A percentile compares a stretch with the other conserved stretches of the same genome.
phyloP scores from a whole-genome alignment of 2,329 filamentous ascomycete genomes.

The Stagonosporopsis tanaceti region DNA sequence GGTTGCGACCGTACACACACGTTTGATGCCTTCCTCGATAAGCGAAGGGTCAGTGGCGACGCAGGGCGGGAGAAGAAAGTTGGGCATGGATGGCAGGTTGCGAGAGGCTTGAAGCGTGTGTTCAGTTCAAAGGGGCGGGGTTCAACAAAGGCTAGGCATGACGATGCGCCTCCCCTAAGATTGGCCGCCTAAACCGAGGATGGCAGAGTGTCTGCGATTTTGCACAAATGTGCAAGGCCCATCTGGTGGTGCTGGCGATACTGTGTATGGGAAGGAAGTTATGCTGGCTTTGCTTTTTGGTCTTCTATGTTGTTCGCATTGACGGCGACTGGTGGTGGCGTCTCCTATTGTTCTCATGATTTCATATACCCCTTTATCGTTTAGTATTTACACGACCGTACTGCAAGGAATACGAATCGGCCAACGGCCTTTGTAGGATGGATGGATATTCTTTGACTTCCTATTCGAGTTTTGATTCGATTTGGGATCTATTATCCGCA shows the following conservation, averaged over 20 bases:
- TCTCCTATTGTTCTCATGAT: neutral
- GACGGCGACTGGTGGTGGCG: neutral
- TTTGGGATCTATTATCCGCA: neutral
- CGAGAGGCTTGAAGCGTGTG: constrained; percentile 15
- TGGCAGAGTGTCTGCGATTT: neutral
- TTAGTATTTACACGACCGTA: neutral
- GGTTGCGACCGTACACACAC: constrained; percentile 23
- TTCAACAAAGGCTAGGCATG: constrained; percentile 7
- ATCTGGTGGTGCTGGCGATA: neutral
- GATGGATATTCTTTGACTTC: neutral
- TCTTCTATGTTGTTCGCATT: neutral
- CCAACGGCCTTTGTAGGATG: neutral
- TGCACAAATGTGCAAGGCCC: neutral
- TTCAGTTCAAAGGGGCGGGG: constrained; percentile 18
- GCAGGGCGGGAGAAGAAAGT: constrained; percentile 13
- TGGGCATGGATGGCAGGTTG: constrained; percentile 19
- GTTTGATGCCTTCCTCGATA: constrained; percentile 24
- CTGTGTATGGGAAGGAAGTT: neutral
- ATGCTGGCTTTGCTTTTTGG: neutral
- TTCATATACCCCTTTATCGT: constrained; percentile 13
- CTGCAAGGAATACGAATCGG: neutral
- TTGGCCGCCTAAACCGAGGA: constrained; percentile 14
- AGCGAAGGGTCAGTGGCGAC: constrained; percentile 15
- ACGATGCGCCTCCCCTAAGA: constrained; percentile 10
- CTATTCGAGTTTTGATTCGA: neutral